phyloP scores from a whole-genome alignment of 164 flowering plant genomes.

The Vitis amurensis region DNA sequence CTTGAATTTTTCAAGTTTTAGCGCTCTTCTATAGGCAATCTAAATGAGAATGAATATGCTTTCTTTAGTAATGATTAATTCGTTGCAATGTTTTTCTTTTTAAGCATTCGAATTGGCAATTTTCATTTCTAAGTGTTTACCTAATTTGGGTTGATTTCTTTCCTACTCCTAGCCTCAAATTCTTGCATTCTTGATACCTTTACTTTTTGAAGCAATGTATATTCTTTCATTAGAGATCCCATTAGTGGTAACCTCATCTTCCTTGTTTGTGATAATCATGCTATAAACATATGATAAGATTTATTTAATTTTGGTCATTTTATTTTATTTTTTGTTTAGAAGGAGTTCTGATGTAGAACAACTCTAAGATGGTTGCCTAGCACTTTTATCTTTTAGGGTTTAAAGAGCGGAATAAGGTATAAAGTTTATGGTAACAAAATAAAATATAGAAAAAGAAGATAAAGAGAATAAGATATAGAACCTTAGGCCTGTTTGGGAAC shows the following conservation, averaged over 20 bases:
- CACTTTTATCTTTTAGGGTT: too few species aligned
- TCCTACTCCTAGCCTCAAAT: conserved; percentile 63
- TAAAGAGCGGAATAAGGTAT: too few species aligned
- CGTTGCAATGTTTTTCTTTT: conserved; percentile 18
- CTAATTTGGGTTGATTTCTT: conserved; percentile 52
- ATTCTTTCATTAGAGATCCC: conserved; percentile 60
- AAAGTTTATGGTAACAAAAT: too few species aligned
- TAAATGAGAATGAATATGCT: conserved; percentile 5
- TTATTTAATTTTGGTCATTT: not conserved
- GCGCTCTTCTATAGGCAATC: not conserved
- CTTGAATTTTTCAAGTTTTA: conserved; percentile 90
- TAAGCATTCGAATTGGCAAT: conserved; percentile 22
- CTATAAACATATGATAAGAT: not conserved
- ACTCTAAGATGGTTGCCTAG: too few species aligned
- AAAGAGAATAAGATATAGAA: too few species aligned
- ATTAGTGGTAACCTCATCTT: conserved; percentile 41
- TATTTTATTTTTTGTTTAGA: not conserved
- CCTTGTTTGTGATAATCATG: not conserved
- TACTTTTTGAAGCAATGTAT: conserved; percentile 82
- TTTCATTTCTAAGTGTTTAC: conserved; percentile 36
- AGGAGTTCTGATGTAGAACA: too few species aligned
- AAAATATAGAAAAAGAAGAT: too few species aligned
- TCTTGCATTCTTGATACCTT: conserved; percentile 79
- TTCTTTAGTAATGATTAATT: conserved; percentile 9
- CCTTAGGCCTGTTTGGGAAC: too few species aligned